Evolutionary conservation across 192 early-diverging fungal species (phyloP), one percentile per base, ranked within the genome.

Genomic region (Irineochytrium annulatum): DNA sequence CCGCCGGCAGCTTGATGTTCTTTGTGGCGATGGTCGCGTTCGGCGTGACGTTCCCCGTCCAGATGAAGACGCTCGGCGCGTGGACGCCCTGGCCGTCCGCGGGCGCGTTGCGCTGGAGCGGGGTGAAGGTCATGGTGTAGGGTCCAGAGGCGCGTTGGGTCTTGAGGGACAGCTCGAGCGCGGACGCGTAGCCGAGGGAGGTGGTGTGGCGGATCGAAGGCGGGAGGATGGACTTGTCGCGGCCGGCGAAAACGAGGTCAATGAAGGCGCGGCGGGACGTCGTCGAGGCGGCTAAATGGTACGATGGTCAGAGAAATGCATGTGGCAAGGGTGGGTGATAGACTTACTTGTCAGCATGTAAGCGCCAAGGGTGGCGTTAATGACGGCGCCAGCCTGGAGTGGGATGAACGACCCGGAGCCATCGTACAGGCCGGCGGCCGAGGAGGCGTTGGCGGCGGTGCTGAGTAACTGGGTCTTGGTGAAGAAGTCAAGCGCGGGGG

Each of bases 1-100:
- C 71, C n/a, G 46, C 20, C 2, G 65, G 60, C 29, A 73, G 53
- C 16, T 17, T 6, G 29, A 22, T 22, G n/a, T n/a, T n/a, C n/a
- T n/a, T n/a, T n/a, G n/a, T n/a, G n/a, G n/a, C n/a, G 30, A 30
- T 31, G 61, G 44, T 29, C 6, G 2, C 33, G 30, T 11, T 11
- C 24, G 29, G 24, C 35, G 35, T 37, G 39, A 37, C 39, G 2
- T 58, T 58, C 29, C 71, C 71, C 17, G 26, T 35, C 59, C 59
- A 72, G 13, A n/a, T 24, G 31, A 11, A 35, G 26, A 59, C 30
- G 13, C 24, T 39, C 22, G 43, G 29, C 11, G 28, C 19, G 3
- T 19, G 13, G 30, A 63, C 41, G 26, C 31, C 43, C 48, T 43
- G 53, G 30, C 35, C 57, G 2, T 51, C 22, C 3, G 8, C 28